Evolutionary conservation across 495 filamentous ascomycete genomes (phyloP).

Genomic region (Oleoguttula mirabilis): DNA sequence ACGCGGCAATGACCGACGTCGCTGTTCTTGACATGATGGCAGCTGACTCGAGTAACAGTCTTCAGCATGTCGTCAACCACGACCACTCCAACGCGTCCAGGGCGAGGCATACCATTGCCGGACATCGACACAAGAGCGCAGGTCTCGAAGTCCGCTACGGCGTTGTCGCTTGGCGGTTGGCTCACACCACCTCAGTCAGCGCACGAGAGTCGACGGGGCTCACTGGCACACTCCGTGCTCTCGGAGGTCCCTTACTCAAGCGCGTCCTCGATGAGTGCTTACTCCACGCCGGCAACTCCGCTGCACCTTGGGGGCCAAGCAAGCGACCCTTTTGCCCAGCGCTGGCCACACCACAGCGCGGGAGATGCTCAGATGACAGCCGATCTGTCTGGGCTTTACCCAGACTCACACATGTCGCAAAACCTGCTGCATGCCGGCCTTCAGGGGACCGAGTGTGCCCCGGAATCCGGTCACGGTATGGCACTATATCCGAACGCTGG

Average conservation of each 20-base stretch:
- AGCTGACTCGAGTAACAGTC: no score
- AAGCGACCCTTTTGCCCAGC: no score
- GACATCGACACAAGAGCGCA: constrained; percentile 8
- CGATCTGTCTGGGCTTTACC: no score
- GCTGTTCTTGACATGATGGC: no score
- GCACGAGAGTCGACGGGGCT: constrained; percentile 14
- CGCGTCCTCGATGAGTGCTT: neutral
- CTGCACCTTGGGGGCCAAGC: neutral
- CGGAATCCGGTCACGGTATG: neutral
- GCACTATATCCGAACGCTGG: no score
- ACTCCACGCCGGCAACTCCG: constrained; percentile 8
- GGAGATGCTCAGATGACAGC: no score
- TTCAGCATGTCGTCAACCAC: constrained; percentile 8
- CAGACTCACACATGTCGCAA: no score
- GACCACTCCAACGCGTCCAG: constrained; percentile 4
- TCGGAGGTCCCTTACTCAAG: constrained; percentile 1
- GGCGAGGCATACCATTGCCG: constrained; percentile 1
- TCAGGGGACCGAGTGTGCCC: neutral
- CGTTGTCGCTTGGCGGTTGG: constrained; percentile 1
- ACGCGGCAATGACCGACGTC: no score
- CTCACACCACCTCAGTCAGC: constrained; percentile 16
- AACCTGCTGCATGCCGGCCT: neutral
- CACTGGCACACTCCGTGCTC: neutral
- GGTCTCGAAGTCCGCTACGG: neutral
- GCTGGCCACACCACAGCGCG: no score